These are phyloP conservation scores for Dunaliella sp. DNA, from an alignment of 139 green algal species.

Conservation along the genomic window DNA sequence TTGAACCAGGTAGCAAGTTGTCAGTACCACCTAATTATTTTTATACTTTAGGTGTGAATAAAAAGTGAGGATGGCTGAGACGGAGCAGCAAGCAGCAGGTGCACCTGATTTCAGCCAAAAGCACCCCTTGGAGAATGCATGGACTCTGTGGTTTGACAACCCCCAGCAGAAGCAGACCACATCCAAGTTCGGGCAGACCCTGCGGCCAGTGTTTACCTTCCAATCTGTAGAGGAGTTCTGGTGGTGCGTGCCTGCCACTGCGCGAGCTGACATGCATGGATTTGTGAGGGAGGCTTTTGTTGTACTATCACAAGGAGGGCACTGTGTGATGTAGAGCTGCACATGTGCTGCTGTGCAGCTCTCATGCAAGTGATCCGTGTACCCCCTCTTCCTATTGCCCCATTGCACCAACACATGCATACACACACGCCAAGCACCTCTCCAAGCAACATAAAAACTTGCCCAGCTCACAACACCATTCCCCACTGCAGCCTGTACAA, in stretches of 20 bases:
- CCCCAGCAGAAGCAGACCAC: constrained; percentile 68
- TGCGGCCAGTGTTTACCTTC: constrained; percentile 92
- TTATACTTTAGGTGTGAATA: no score
- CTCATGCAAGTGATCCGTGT: background rate
- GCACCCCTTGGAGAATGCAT: constrained; percentile 84
- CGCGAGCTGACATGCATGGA: no score
- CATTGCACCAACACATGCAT: no score
- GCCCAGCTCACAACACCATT: no score
- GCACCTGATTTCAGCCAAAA: constrained; percentile 67
- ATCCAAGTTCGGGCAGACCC: constrained; percentile 50
- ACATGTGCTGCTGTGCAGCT: no score
- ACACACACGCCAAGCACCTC: no score
- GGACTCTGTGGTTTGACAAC: constrained; percentile 98
- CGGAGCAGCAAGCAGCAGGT: background rate
- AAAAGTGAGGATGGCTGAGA: constrained; percentile 28
- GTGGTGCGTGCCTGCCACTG: no score
- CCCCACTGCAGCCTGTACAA: constrained; percentile 88
- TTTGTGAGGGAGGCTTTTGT: no score
- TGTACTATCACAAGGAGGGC: no score
- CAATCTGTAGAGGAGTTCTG: constrained; percentile 98
- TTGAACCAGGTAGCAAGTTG: no score
- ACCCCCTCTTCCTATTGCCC: background rate
- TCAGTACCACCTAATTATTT: no score
- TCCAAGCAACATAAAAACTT: background rate
- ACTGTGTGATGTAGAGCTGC: no score